Evolutionary conservation across 768 basidiomycete genomes (phyloP), one percentile per base, ranked within the genome.

Genomic region (Rhizopogon rudus): DNA sequence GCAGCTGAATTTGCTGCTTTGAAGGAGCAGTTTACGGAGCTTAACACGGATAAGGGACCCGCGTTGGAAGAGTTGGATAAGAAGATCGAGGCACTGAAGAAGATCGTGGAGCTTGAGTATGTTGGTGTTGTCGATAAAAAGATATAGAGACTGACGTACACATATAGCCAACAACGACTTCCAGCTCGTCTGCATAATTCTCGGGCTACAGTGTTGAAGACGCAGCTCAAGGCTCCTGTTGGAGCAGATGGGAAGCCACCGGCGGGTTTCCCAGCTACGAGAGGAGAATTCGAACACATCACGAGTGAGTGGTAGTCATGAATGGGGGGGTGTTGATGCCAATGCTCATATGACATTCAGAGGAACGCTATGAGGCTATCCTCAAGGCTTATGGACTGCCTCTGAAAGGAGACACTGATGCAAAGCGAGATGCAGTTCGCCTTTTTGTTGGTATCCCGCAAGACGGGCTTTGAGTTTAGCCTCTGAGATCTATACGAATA

Each of bases 251-350:
- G 75, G 14, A 76, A 76, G 60, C 60, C 68, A 0, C 73, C 66
- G 25, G 42, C 58, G 8, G 69, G 72, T 50, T 74, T 74, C 64
- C 75, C 75, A 9, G 44, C 40, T 4, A 69, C 72, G 1, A 70
- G 73, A 50, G 75, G 75, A 52, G 75, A 77, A 57, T 77, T 76
- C 51, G 75, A 77, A 58, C 75, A 76, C 58, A 67, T 77, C n/a
- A 77, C 75, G 16, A 77, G 75, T 77, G 41, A 52, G 60, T 51
- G 3, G 3, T 25, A 1, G 7, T 25, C 12, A 25, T 17, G 14
- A 49, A 35, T 22, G 20, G 31, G 14, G 14, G 7, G 13, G 4
- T 25, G 14, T 14, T 37, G 48, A 49, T 40, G 35, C 12, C 5
- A 13, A 13, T 25, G 6, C 31, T 48, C 2, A 35, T 16, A 6